A percentile compares a stretch with the other conserved stretches of the same genome.
Conservation (phyloP, 345 rosid genomes). For the Salix koriyanagi region DNA sequence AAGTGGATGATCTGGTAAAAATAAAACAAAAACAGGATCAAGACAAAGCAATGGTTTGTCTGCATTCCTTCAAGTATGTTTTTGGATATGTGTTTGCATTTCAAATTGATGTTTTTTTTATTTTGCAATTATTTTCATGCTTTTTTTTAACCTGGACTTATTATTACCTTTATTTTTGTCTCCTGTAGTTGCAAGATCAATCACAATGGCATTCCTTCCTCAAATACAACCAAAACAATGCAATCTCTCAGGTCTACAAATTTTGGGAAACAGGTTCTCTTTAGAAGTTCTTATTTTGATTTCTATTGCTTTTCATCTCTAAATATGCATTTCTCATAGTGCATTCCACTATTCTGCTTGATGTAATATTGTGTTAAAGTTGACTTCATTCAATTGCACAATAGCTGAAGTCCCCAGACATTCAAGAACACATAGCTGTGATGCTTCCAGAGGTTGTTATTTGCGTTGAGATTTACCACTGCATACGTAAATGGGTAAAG, state of each 20-base stretch:
- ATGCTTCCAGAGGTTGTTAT: conserved; percentile 60
- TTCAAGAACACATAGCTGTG: conserved; percentile 34
- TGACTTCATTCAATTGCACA: conserved; percentile 15
- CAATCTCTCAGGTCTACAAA: conserved; percentile 49
- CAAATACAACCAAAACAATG: conserved; percentile 43
- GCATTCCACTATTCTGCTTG: not conserved
- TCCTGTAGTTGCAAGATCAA: conserved; percentile 32
- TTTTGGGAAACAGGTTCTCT: conserved; percentile 43
- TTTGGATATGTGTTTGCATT: not conserved
- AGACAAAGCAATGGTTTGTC: conserved; percentile 53
- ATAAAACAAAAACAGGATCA: conserved; percentile 80
- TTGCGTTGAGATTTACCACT: conserved; percentile 66
- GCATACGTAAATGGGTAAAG: conserved; percentile 40
- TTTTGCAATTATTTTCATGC: not conserved
- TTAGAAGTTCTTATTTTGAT: not conserved
- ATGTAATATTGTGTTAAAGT: not conserved
- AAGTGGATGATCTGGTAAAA: conserved; percentile 56
- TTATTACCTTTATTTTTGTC: conserved; percentile 11
- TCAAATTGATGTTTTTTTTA: not conserved
- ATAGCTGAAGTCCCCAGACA: conserved; percentile 41
- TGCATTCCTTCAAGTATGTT: conserved; percentile 71
- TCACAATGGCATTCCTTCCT: conserved; percentile 26
- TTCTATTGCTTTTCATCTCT: not conserved
- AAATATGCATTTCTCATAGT: not conserved
- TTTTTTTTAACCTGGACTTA: conserved; percentile 1